These are phyloP conservation scores for Coelastrella sp. DNA, from an alignment of 139 green algal genomes.

Conservation along the genomic window DNA sequence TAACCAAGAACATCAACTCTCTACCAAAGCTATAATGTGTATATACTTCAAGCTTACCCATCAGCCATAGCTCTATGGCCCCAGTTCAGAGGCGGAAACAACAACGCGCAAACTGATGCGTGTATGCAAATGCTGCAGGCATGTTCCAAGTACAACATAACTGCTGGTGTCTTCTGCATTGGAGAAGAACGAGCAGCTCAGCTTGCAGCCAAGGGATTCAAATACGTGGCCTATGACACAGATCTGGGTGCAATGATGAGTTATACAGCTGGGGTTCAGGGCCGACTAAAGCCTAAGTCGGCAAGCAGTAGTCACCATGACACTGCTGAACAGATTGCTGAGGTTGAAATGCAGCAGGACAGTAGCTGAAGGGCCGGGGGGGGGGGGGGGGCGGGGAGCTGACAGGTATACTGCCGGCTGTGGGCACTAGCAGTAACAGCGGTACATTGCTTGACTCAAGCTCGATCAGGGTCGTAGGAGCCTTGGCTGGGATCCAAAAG, in stretches of 20 bases:
- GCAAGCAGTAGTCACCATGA: not conserved
- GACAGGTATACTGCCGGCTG: too few species aligned
- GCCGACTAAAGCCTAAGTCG: not conserved
- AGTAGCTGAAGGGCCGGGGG: not conserved
- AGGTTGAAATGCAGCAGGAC: not conserved
- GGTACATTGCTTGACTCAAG: too few species aligned
- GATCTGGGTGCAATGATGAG: conserved; percentile 34
- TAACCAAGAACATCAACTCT: too few species aligned
- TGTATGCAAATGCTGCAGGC: not conserved
- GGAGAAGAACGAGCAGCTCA: conserved; percentile 31
- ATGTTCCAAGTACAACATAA: conserved; percentile 17
- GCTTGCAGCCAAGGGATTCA: conserved; percentile 34
- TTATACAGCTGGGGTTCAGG: conserved; percentile 11
- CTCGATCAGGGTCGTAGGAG: too few species aligned
- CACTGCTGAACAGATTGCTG: not conserved
- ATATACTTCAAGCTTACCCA: too few species aligned
- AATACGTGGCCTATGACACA: conserved; percentile 40
- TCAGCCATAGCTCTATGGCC: not conserved
- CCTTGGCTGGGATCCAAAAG: too few species aligned
- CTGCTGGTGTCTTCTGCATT: conserved; percentile 45
- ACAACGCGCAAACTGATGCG: not conserved
- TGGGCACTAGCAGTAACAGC: too few species aligned
- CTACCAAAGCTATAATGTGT: too few species aligned
- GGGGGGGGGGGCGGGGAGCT: too few species aligned
- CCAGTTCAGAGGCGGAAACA: not conserved